Evolutionary conservation across 371 early-diverging fungal genomes (phyloP).

Genomic region (Lichtheimia ornata): DNA sequence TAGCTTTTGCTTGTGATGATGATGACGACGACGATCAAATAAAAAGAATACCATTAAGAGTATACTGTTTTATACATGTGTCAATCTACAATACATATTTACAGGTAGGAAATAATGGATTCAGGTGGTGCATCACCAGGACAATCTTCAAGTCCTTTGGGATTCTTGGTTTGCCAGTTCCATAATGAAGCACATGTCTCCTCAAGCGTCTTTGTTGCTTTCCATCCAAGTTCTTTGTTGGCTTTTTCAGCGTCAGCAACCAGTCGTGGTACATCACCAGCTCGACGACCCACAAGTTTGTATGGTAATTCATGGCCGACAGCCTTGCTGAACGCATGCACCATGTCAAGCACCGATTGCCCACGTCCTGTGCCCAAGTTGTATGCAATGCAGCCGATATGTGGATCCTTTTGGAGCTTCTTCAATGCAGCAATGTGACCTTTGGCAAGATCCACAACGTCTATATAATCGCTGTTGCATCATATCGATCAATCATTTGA

Average conservation of each 20-base stretch:
- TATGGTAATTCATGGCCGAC: conserved; percentile 69
- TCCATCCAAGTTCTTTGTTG: conserved; percentile 72
- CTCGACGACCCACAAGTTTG: conserved; percentile 63
- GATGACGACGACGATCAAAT: too few species aligned
- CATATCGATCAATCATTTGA: neutral
- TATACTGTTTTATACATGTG: conserved; percentile 4
- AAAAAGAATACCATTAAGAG: too few species aligned
- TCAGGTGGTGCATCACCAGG: conserved; percentile 46
- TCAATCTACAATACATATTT: neutral
- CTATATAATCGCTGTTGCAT: conserved; percentile 75
- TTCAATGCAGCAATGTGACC: conserved; percentile 86
- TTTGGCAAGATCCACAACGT: conserved; percentile 85
- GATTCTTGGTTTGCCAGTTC: conserved; percentile 82
- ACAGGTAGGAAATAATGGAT: conserved; percentile 29
- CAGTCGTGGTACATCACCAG: conserved; percentile 83
- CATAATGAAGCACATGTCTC: conserved; percentile 84
- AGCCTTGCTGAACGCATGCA: conserved; percentile 74
- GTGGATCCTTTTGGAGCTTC: conserved; percentile 52
- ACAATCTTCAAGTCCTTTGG: conserved; percentile 58
- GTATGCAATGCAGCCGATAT: conserved; percentile 64
- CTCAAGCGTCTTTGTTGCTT: conserved; percentile 61
- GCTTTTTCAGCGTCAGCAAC: conserved; percentile 79
- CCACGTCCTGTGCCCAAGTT: conserved; percentile 91
- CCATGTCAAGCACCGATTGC: conserved; percentile 86
- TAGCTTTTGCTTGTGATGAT: too few species aligned